Base-by-base conservation (phyloP, 305 asterid species). In the Lippia alba region DNA sequence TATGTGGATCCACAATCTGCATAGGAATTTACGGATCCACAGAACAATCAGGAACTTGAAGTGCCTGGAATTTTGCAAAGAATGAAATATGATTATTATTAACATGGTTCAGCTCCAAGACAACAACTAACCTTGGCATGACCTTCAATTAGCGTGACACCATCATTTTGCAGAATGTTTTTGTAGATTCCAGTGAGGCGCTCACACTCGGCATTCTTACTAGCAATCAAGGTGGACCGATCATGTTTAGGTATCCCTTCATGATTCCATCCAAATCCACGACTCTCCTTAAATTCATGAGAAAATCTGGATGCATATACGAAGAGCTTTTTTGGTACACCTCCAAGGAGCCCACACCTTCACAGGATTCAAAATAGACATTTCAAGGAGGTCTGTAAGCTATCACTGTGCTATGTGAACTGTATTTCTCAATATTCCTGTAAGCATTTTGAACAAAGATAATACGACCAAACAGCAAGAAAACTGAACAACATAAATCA, bases 321-420 rank as follows among this genome's bases (percentile, higher is more conserved):
- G 5, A 94, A 87, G 61, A 91, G 89, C 82, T 91, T 94, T 79
- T 91, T 94, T 10, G 99, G 99, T 32, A 94, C 97, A 70, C 99
- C 91, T 65, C 99, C 99, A 11, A 97, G 97, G 58, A 94, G 97
- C 49, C 91, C 97, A 72, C 99, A 94, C 92, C 99, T 94, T 76
- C 75, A 82, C 41, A 72, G 24, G 56, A 76, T 69, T 67, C 78
- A 58, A 30, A 71, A 76, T 15, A 67, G 64, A 69, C 58, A 65
- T 70, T 69, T 24, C 63, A 70, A 64, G 34, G n/a, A 70, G 16
- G 71, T 59, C 50, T 24, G 40, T 55, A 61, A 56, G 70, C 72
- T 36, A 54, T 32, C 70, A 70, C 54, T 59, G 32, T 56, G 61
- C 4, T 50, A 66, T 19, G 66, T 44, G 50, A 41, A 74, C 57